Base-by-base conservation (phyloP, 2,329 filamentous ascomycete species). In the Pseudogymnoascus sp. region DNA sequence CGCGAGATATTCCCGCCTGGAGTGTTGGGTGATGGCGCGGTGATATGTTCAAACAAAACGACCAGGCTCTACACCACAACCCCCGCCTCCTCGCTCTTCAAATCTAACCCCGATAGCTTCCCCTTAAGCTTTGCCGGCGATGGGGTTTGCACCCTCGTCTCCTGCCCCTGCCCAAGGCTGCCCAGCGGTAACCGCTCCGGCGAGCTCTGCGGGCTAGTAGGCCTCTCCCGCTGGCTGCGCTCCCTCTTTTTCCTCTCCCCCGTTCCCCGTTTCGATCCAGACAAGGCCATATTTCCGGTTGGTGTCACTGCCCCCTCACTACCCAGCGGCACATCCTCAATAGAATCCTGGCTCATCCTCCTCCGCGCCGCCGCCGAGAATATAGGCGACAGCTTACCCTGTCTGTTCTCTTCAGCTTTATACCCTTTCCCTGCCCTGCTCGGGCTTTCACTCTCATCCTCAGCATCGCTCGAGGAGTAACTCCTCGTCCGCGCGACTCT, bases 391-490 rank as follows among this genome's bases (percentile, higher is more conserved):
- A 16, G 19, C 56, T 60, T 60, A 6, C 56, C 56, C 31, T 60
- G n/a, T 5, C 56, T 60, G 56, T 37, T 60, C 11, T 60, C 35
- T 6, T 50, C 43, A 7, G 24, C 12, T 50, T 50, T 50, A 50
- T 22, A 7, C 43, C 43, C 46, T 8, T 26, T 46, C 11, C 41
- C 41, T 11, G 3, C 40, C 22, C n/a, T 53, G 6, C 7, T 31
- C n/a, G 26, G 46, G 14, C 46, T 53, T 31, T 53, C 46, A 31
- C 46, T 53, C 46, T 53, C 46, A 53, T 53, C 46, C 33, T 60
- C 56, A 3, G 19, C 37, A 40, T 37, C 56, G 33, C 56, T 60
- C 37, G 33, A 40, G 37, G 56, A 37, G 56, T 60, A 37, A 8
- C 56, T 60, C 12, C 56, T 60, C 31, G 31, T 60, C 56, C 56